These are phyloP conservation scores for Bipolaris victoriae DNA, from an alignment of 2,329 filamentous ascomycete species.

Conservation along the genomic window DNA sequence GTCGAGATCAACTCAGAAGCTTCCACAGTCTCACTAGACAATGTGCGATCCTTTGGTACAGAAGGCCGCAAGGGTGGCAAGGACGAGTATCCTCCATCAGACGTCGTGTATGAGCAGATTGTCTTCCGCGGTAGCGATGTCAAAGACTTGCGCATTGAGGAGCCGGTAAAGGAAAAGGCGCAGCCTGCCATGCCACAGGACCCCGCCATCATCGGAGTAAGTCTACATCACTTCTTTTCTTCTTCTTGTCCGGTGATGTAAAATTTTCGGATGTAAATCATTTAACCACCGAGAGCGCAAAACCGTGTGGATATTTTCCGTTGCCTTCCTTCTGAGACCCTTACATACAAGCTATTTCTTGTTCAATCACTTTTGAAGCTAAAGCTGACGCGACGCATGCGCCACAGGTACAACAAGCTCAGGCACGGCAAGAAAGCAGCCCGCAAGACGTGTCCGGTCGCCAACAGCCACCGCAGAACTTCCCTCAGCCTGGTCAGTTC, in stretches of 20 bases:
- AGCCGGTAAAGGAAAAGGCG: slow-evolving; percentile 73
- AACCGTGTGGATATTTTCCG: slow-evolving; percentile 93
- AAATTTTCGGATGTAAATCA: slow-evolving; percentile 95
- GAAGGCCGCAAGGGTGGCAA: slow-evolving; percentile 84
- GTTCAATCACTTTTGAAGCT: slow-evolving; percentile 16
- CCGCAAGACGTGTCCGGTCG: slow-evolving; percentile 35
- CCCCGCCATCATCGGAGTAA: slow-evolving; percentile 95
- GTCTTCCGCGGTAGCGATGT: slow-evolving; percentile 98
- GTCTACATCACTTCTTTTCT: slow-evolving; percentile 53
- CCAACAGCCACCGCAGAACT: slow-evolving; percentile 49
- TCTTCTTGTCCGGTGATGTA: slow-evolving; percentile 75
- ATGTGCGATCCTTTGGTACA: slow-evolving; percentile 92
- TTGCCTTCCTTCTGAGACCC: slow-evolving; percentile 99
- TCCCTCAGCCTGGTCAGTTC: slow-evolving; percentile 51
- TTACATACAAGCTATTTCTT: slow-evolving; percentile 15
- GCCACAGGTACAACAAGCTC: slow-evolving; percentile 41
- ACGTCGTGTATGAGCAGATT: slow-evolving; percentile 96
- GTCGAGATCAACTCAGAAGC: slow-evolving; percentile 98
- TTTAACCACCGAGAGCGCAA: slow-evolving; percentile 90
- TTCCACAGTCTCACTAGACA: slow-evolving; percentile 94
- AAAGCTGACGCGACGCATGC: slow-evolving; percentile 34
- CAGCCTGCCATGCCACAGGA: slow-evolving; percentile 85
- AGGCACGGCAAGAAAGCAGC: slow-evolving; percentile 28
- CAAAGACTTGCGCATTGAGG: slow-evolving; percentile 94
- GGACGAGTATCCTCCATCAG: slow-evolving; percentile 82